Evolutionary conservation across 371 early-diverging fungal species (phyloP), one percentile per base, ranked within the genome.

Genomic region (Aphelidium insulamus): DNA sequence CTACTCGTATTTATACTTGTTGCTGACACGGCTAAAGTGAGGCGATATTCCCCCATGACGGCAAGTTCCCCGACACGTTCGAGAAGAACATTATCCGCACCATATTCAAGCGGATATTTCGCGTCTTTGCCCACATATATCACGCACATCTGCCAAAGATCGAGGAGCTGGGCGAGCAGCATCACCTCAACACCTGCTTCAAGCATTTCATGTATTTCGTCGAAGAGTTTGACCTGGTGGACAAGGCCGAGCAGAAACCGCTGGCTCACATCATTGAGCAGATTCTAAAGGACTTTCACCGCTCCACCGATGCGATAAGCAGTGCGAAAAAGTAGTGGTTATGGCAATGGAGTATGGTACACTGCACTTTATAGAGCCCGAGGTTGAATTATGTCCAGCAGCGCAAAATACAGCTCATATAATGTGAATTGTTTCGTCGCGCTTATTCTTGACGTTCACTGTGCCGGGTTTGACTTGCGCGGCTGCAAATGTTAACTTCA

Each of bases 341-440:
- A n/a, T n/a, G n/a, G n/a, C n/a, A n/a, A n/a, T n/a, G n/a, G n/a
- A n/a, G n/a, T n/a, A n/a, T n/a, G n/a, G n/a, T n/a, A n/a, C n/a
- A n/a, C n/a, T n/a, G n/a, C n/a, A n/a, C n/a, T n/a, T n/a, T n/a
- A n/a, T n/a, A n/a, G n/a, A n/a, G n/a, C n/a, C n/a, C n/a, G n/a
- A n/a, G n/a, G n/a, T n/a, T n/a, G n/a, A n/a, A n/a, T n/a, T n/a
- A n/a, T n/a, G n/a, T n/a, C n/a, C n/a, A n/a, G n/a, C n/a, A n/a
- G n/a, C n/a, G n/a, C n/a, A 5, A n/a, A 34, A 21, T 15, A 15
- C 3, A 8, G 7, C 14, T 31, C 21, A 32, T 36, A 21, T 21
- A 29, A 27, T 16, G 14, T n/a, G 59, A n/a, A 68, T 55, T 4
- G 69, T 68, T 33, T 69, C 72, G 33, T 72, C 69, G 14, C 61